Conservation (phyloP, 768 basidiomycete genomes). For the Auriscalpium vulgare region DNA sequence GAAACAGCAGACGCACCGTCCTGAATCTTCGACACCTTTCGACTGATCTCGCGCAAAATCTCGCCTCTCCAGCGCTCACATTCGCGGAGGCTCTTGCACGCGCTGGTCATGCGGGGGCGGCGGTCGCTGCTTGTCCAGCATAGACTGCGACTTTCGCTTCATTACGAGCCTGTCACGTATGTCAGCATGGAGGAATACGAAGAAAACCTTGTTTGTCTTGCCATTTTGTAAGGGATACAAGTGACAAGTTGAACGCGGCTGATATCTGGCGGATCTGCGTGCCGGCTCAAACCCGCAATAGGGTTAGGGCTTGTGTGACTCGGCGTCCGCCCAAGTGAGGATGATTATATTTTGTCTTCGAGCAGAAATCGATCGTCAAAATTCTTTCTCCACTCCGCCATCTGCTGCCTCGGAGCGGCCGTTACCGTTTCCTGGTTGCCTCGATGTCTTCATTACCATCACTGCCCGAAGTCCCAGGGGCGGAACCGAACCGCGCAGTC, state of each 20-base stretch:
- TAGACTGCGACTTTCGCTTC: conserved; percentile 94
- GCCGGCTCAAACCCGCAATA: no score
- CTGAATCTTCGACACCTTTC: conserved; percentile 98
- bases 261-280: no score
- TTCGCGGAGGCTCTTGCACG: conserved; percentile 85
- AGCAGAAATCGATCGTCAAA: background rate
- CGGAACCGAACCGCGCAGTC: conserved; percentile 57
- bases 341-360: background rate
- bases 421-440: background rate
- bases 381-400: background rate
- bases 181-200: no score
- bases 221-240: no score
- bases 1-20: conserved; percentile 50
- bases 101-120: conserved; percentile 87
- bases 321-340: no score
- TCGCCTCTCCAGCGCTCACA: conserved; percentile 97
- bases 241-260: no score
- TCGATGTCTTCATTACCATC: conserved; percentile 21
- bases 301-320: no score
- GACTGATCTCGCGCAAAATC: conserved; percentile 85
- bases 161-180: conserved; percentile 71
- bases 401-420: background rate
- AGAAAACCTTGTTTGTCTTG: no score
- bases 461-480: conserved; percentile 34
- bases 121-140: conserved; percentile 77